Evolutionary conservation across 257 asterid species (phyloP).

Genomic region (Solanum appendiculatum): DNA sequence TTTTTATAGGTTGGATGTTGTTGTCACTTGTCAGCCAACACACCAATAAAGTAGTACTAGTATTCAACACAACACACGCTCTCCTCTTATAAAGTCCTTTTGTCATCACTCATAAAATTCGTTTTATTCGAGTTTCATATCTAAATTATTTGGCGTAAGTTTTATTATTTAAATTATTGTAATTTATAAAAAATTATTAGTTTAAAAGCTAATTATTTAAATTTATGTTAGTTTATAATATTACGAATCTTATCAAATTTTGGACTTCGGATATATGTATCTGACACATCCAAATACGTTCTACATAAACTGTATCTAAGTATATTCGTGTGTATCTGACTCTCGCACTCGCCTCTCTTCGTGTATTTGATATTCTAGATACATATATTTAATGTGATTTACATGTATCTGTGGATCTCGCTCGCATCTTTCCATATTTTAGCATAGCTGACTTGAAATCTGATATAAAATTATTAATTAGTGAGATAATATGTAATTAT

Average conservation of each 20-base stretch:
- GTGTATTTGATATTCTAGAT: accelerated
- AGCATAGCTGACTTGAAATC: too few species aligned
- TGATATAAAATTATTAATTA: too few species aligned
- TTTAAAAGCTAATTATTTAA: too few species aligned
- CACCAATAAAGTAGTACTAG: background rate
- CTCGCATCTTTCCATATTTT: too few species aligned
- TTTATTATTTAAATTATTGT: too few species aligned
- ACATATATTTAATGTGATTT: too few species aligned
- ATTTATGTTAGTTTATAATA: too few species aligned
- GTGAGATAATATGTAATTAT: too few species aligned
- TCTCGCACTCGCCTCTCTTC: accelerated
- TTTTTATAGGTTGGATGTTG: background rate
- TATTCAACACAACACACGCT: background rate
- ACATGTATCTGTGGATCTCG: accelerated
- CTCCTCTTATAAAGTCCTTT: background rate
- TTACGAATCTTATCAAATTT: accelerated
- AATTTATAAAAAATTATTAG: too few species aligned
- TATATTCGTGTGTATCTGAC: accelerated
- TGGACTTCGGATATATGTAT: accelerated
- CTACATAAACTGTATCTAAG: too few species aligned
- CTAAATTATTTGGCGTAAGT: accelerated
- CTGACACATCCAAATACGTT: accelerated
- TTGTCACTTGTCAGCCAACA: background rate
- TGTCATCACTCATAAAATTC: background rate
- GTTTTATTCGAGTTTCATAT: accelerated